A percentile compares a stretch with the other conserved stretches of the same genome.
phyloP scores from a whole-genome alignment of 2,329 filamentous ascomycete genomes.

The Fusarium mexicanum region DNA sequence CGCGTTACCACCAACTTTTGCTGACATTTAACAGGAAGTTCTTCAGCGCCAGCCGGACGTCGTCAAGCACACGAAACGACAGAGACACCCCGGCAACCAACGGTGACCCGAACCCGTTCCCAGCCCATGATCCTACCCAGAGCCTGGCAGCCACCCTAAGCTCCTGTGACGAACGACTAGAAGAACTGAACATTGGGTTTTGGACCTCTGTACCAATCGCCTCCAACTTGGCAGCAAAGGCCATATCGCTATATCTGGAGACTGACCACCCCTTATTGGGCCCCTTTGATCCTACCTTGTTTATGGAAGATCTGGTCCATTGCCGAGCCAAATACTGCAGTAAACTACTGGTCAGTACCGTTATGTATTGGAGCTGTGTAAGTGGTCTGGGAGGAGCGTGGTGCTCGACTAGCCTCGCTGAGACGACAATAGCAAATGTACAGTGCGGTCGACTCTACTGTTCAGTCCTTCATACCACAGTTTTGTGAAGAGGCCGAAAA shows the following conservation, averaged over 20 bases:
- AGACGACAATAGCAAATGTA: constrained; percentile 24
- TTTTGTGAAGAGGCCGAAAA: constrained; percentile 22
- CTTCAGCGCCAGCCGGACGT: neutral
- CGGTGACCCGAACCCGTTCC: constrained; percentile 4
- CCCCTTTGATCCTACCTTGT: constrained; percentile 48
- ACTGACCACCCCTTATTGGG: constrained; percentile 53
- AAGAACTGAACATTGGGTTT: constrained; percentile 42
- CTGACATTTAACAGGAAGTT: neutral
- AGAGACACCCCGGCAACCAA: neutral
- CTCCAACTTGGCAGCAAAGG: constrained; percentile 44
- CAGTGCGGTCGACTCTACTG: neutral
- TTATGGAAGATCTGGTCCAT: constrained; percentile 48
- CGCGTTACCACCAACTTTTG: neutral
- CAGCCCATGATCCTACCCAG: neutral
- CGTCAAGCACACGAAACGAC: neutral
- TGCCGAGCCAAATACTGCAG: constrained; percentile 6
- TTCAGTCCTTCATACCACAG: neutral
- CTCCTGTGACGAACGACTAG: constrained; percentile 43
- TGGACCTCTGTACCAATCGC: constrained; percentile 49
- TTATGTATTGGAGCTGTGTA: constrained; percentile 30
- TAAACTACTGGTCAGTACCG: constrained; percentile 1
- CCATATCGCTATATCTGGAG: constrained; percentile 50
- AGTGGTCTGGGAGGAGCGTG: neutral
- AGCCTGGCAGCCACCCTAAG: neutral
- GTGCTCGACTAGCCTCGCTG: neutral